These are phyloP conservation scores for Cyberlindnera xishuangbannaensis DNA, from an alignment of 805 yeast species.

Conservation along the genomic window DNA sequence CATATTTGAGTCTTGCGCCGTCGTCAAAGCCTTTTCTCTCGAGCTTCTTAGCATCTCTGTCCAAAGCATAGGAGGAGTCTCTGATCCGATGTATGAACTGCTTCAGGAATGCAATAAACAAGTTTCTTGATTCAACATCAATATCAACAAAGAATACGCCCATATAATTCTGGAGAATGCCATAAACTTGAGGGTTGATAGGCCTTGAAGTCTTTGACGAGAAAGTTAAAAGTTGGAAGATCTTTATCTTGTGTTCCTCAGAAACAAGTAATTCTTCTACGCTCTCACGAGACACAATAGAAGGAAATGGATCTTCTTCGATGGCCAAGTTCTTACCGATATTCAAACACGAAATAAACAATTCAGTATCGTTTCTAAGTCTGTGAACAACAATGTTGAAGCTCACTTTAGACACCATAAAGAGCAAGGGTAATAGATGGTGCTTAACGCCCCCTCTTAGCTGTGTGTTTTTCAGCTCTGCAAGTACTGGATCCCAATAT, in stretches of 20 bases:
- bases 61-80: slow-evolving; percentile 57
- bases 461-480: slow-evolving; percentile 9
- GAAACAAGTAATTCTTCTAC: slow-evolving; percentile 40
- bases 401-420: slow-evolving; percentile 43
- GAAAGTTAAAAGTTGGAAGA: slow-evolving; percentile 55
- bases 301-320: slow-evolving; percentile 43
- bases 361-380: slow-evolving; percentile 27
- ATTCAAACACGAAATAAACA: slow-evolving; percentile 49
- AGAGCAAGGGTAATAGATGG: slow-evolving; percentile 58
- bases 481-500: slow-evolving; percentile 21
- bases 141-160: slow-evolving; percentile 56
- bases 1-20: slow-evolving; percentile 30
- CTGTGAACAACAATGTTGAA: slow-evolving; percentile 34
- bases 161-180: slow-evolving; percentile 37
- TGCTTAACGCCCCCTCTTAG: slow-evolving; percentile 41
- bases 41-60: slow-evolving; percentile 45
- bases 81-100: slow-evolving; percentile 59
- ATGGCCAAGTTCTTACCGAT: slow-evolving; percentile 60
- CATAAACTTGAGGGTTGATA: slow-evolving; percentile 40
- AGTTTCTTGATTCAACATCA: slow-evolving; percentile 63
- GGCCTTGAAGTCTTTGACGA: slow-evolving; percentile 58
- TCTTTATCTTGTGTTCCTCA: slow-evolving; percentile 40
- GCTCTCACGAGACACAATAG: slow-evolving; percentile 29
- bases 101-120: slow-evolving; percentile 54
- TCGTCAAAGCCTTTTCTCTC: slow-evolving; percentile 31